Percentiles rank a stretch among this genome's conserved stretches.
Evolutionary conservation across 192 early-diverging fungal genomes (phyloP).

Genomic region (Coemansia sp.): DNA sequence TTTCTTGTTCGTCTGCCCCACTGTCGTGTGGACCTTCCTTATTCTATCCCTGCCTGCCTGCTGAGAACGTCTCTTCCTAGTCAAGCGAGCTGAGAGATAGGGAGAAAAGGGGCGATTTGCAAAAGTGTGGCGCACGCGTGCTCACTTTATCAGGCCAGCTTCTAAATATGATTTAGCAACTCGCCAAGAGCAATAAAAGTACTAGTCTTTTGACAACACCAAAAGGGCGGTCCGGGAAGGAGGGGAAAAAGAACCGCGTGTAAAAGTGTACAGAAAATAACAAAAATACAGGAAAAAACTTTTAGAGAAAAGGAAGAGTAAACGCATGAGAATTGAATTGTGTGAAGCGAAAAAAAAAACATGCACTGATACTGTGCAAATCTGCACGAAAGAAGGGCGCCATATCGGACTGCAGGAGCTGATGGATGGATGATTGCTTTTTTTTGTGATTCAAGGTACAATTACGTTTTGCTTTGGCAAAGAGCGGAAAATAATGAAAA

Average conservation of each 20-base stretch:
- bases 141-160: not conserved
- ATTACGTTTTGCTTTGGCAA: not conserved
- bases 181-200: not conserved
- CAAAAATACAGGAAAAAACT: not conserved
- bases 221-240: not conserved
- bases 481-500: not conserved
- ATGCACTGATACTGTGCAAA: no score
- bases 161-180: no score
- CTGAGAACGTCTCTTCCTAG: not conserved
- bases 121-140: slow-evolving; percentile 4
- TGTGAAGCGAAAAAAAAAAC: no score
- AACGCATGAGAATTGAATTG: not conserved
- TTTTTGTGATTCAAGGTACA: not conserved
- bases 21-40: no score
- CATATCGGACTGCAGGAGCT: no score
- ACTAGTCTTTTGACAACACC: not conserved
- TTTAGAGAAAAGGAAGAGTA: not conserved
- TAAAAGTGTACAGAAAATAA: not conserved
- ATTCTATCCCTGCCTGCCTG: no score
- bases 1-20: not conserved
- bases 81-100: not conserved
- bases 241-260: no score
- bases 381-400: not conserved
- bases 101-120: not conserved
- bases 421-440: not conserved